Base-by-base conservation (phyloP, 176 grass and related monocot genomes). In the Alopecurus myosuroides region DNA sequence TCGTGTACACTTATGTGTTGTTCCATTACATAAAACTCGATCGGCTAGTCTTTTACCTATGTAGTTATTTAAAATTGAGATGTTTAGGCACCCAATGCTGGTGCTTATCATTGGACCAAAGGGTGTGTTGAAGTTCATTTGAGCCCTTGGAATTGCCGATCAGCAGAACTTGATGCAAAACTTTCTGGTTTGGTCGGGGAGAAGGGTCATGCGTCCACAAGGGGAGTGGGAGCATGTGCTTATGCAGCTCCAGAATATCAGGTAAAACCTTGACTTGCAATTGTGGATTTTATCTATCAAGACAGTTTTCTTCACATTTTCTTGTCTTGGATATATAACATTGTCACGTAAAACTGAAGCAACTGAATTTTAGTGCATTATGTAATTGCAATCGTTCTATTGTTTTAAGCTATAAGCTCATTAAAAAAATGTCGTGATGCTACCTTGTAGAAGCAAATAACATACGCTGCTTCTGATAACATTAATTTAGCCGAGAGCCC, bases 131-230 rank as follows among this genome's bases (percentile, higher is more conserved):
- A n/a, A n/a, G n/a, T n/a, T n/a, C n/a, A n/a, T n/a, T n/a, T n/a
- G n/a, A n/a, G n/a, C n/a, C n/a, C n/a, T n/a, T n/a, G n/a, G n/a
- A n/a, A n/a, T n/a, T n/a, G n/a, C n/a, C n/a, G n/a, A n/a, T n/a
- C n/a, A n/a, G n/a, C n/a, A 97, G 94, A 82, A 97, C 51, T 97
- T 87, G 88, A 85, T 87, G 92, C 92, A 25, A 97, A 97, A 70
- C 89, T 94, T 46, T 97, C 94, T 79, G 91, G 90, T 94, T 94
- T 94, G 77, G 85, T 88, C 56, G 94, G 87, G 28, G 88, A 92
- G 18, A 85, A 92, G 35, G 94, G 87, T 29, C 85, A 97, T 77
- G 83, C 92, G 10, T 94, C 94, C 28, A 97, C 94, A 36, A 92
- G 94, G 76, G 89, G 92, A 34, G 85, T 97, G 80, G 91, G 94